Evolutionary conservation across 176 grass and related monocot genomes (phyloP), one percentile per base, ranked within the genome.

Genomic region (Eleusine indica): DNA sequence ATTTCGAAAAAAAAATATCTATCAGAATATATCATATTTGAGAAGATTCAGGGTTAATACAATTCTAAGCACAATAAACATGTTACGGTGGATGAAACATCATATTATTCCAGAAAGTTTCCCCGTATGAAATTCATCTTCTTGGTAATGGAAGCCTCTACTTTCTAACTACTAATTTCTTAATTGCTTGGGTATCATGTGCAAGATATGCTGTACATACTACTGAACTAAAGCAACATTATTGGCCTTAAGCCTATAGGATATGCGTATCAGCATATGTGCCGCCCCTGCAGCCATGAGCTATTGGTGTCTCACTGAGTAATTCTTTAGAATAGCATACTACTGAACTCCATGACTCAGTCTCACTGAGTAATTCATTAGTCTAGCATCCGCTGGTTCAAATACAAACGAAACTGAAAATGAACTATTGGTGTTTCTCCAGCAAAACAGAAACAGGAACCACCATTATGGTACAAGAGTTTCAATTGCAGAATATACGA

Each of bases 151-250:
- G 4, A 69, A 77, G 32, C 38, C 11, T 70, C 39, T 70, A 28
- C 25, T 70, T 25, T 48, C 18, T 58, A 9, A 37, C 14, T 71
- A 61, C 39, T 68, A 32, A 82, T 77, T 41, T 87, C 38, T 82
- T 71, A 35, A 14, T 68, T 79, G 47, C 29, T 73, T 29, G 69
- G 38, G 17, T 11, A 86, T 32, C 19, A 42, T 49, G 32, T 2
- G 25, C 35, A 60, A 47, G 32, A 35, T 2, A 35, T 35, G 32
- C 32, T 35, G 32, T 35, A 35, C 32, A 35, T 35, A 35, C 32
- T 35, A 35, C 32, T 35, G 32, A 35, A 35, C 32, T 35, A 35
- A 35, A 35, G 32, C 32, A 35, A 35, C 32, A 35, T 35, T 35
- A 35, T 35, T 35, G 32, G 32, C 12, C 41, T 46, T 85, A 78